phyloP scores from a whole-genome alignment of 768 basidiomycete species.

The Amylocystis lapponica region DNA sequence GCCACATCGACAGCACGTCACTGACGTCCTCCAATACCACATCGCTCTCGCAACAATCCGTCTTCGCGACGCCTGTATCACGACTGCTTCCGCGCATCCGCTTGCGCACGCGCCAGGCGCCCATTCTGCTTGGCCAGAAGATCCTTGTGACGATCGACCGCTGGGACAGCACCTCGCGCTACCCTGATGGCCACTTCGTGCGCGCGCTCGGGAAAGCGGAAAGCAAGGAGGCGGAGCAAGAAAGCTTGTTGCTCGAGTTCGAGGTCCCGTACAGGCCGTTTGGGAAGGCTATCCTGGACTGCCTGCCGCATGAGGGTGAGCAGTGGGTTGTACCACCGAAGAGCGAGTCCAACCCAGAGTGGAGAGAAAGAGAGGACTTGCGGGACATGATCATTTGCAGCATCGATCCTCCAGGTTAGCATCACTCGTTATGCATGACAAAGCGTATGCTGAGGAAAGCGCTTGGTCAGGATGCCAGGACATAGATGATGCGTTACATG shows the following conservation, averaged over 20 bases:
- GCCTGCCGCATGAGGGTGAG: conserved; percentile 86
- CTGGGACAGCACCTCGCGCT: conserved; percentile 83
- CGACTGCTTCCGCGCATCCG: conserved; percentile 90
- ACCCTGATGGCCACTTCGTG: conserved; percentile 97
- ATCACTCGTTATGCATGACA: background rate
- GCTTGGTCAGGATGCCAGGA: conserved; percentile 77
- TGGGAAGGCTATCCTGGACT: conserved; percentile 90
- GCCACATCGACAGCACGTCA: conserved; percentile 89
- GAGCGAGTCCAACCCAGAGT: conserved; percentile 41
- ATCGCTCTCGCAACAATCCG: conserved; percentile 81
- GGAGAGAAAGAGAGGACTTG: conserved; percentile 86
- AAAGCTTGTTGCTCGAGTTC: conserved; percentile 88
- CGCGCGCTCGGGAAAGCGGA: conserved; percentile 86
- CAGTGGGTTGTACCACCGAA: conserved; percentile 90
- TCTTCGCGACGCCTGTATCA: conserved; percentile 92
- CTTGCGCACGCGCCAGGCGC: conserved; percentile 91
- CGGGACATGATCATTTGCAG: conserved; percentile 85
- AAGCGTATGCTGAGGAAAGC: conserved; percentile 6
- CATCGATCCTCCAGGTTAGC: conserved; percentile 87
- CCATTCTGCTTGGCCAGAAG: conserved; percentile 83
- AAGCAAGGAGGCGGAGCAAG: conserved; percentile 94
- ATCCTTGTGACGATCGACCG: conserved; percentile 93
- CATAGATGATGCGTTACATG: conserved; percentile 97
- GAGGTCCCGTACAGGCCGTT: conserved; percentile 96
- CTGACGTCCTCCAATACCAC: conserved; percentile 73